These are phyloP conservation scores for Neonectria punicea DNA, from an alignment of 2,329 filamentous ascomycete species.

Conservation along the genomic window DNA sequence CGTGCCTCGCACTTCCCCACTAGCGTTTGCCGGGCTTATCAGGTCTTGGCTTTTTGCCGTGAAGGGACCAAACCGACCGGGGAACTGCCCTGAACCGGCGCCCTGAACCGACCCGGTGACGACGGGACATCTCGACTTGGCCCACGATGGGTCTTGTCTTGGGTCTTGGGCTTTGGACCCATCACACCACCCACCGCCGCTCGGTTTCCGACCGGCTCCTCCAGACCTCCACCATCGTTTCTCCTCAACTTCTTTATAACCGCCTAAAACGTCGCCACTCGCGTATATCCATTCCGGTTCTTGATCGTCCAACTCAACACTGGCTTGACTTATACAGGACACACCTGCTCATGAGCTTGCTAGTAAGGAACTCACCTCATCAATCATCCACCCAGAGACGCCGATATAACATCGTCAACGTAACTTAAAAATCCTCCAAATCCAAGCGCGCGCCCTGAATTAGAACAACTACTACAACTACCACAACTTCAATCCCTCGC, in stretches of 20 bases:
- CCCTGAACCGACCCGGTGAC: constrained; percentile 29
- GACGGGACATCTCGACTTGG: constrained; percentile 40
- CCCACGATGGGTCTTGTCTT: constrained; percentile 31
- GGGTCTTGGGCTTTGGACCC: constrained; percentile 26
- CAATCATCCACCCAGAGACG: constrained; percentile 30
- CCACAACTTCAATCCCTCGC: constrained; percentile 15
- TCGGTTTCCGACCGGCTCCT: constrained; percentile 44
- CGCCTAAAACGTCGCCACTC: constrained; percentile 39
- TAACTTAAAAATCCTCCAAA: constrained; percentile 26
- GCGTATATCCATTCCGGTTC: constrained; percentile 9
- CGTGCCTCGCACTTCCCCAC: neutral
- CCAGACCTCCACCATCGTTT: constrained; percentile 26
- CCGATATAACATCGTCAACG: constrained; percentile 36
- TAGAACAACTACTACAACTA: constrained; percentile 15
- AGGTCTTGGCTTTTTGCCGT: no score
- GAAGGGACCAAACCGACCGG: neutral
- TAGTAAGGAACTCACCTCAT: constrained; percentile 38
- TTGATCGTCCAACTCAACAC: constrained; percentile 24
- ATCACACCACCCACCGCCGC: constrained; percentile 44
- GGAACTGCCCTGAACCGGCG: neutral
- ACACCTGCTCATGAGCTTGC: constrained; percentile 41
- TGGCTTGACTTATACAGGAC: constrained; percentile 30
- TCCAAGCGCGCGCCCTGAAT: constrained; percentile 13
- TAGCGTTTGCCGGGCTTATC: constrained; percentile 13
- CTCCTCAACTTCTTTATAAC: constrained; percentile 40